Percentiles rank a stretch among this genome's conserved stretches.
Evolutionary conservation across 345 rosid genomes (phyloP).

Genomic region (Murraya koenigii): DNA sequence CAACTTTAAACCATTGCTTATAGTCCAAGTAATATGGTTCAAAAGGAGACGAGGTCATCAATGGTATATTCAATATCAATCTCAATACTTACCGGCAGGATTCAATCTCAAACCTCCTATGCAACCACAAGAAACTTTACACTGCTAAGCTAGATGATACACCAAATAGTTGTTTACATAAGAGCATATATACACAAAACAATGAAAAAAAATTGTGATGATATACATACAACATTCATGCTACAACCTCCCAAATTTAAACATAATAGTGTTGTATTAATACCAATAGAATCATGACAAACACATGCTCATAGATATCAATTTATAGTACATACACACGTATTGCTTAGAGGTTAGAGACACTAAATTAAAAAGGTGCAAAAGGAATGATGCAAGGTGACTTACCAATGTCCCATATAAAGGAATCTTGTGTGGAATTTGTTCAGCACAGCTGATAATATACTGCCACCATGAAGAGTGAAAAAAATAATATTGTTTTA

Average conservation of each 20-base stretch:
- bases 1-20: not conserved
- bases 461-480: slow-evolving; percentile 46
- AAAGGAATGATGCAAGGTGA: slow-evolving; percentile 15
- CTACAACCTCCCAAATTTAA: not conserved
- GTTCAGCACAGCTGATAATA: slow-evolving; percentile 77
- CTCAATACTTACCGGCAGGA: not conserved
- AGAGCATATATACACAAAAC: not conserved
- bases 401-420: slow-evolving; percentile 85
- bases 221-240: not conserved
- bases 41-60: not conserved
- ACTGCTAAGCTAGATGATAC: not conserved
- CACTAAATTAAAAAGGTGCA: not conserved
- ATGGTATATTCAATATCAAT: not conserved
- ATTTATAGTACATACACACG: too few species aligned
- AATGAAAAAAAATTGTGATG: not conserved
- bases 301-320: not conserved
- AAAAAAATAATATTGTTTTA: not conserved
- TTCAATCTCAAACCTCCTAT: not conserved
- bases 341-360: not conserved
- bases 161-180: not conserved
- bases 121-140: not conserved
- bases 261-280: not conserved
- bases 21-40: not conserved
- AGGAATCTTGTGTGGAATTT: slow-evolving; percentile 95
- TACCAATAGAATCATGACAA: not conserved